A percentile compares a stretch with the other conserved stretches of the same genome.
Conservation (phyloP, 768 basidiomycete species). For the Cubamyces lactineus region DNA sequence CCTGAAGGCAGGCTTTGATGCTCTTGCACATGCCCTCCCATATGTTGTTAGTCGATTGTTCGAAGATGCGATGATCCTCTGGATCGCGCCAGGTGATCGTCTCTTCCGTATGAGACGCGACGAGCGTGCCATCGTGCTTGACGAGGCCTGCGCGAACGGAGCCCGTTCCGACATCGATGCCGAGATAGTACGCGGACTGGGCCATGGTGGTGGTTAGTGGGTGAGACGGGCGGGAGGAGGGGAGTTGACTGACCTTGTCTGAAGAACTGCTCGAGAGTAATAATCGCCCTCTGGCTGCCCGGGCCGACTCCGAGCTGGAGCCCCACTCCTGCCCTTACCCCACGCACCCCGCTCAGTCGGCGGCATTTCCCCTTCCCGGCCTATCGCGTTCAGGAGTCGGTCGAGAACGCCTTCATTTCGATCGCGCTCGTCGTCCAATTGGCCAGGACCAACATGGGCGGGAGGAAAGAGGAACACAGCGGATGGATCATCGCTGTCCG, state of each 20-base stretch:
- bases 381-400: background rate
- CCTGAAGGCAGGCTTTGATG: slow-evolving; percentile 63
- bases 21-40: slow-evolving; percentile 72
- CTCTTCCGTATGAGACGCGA: slow-evolving; percentile 78
- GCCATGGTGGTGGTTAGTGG: slow-evolving; percentile 26
- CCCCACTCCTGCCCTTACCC: background rate
- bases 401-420: background rate
- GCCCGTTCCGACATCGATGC: slow-evolving; percentile 90
- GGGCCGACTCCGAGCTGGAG: slow-evolving; percentile 19
- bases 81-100: slow-evolving; percentile 88
- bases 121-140: slow-evolving; percentile 63
- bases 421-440: background rate
- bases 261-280: slow-evolving; percentile 1
- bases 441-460: background rate
- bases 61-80: slow-evolving; percentile 89
- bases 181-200: slow-evolving; percentile 57
- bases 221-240: background rate
- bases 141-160: slow-evolving; percentile 89
- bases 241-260: slow-evolving; percentile 15
- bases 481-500: background rate
- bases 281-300: background rate
- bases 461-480: background rate
- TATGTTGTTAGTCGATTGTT: slow-evolving; percentile 91
- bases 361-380: slow-evolving; percentile 16
- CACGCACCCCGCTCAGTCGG: background rate